Conservation (phyloP, 805 yeast species). For the Candida insectalens region DNA sequence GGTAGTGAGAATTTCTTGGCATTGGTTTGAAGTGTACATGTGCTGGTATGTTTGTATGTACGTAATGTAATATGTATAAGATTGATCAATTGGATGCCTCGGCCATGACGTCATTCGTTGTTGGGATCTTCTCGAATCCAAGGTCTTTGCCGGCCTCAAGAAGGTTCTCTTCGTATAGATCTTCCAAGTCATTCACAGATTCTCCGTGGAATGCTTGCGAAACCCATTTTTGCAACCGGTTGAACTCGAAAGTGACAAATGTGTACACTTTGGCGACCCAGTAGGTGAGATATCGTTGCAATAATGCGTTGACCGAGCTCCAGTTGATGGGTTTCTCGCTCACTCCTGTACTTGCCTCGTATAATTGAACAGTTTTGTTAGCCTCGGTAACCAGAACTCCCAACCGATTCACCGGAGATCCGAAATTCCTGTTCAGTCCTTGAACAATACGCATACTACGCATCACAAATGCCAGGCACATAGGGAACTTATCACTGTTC, state of each 20-base stretch:
- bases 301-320: neutral
- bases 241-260: conserved; percentile 15
- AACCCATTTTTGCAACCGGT: conserved; percentile 8
- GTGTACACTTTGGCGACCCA: conserved; percentile 15
- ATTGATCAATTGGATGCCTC: no score
- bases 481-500: conserved; percentile 59
- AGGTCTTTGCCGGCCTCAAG: conserved; percentile 31
- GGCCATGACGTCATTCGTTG: conserved; percentile 16
- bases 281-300: conserved; percentile 14
- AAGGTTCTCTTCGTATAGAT: conserved; percentile 33
- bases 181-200: conserved; percentile 32
- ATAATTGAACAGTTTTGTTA: conserved; percentile 13
- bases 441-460: conserved; percentile 71
- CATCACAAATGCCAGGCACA: conserved; percentile 53
- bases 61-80: no score
- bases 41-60: no score
- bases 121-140: conserved; percentile 30
- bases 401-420: conserved; percentile 68
- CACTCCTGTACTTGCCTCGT: conserved; percentile 5
- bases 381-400: conserved; percentile 55
- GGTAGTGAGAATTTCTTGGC: no score
- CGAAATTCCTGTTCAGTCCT: conserved; percentile 52
- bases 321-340: neutral
- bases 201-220: conserved; percentile 4
- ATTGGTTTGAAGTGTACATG: no score